phyloP scores from a whole-genome alignment of 352 stramenopile species.

The Hyaloperonospora brassicae region DNA sequence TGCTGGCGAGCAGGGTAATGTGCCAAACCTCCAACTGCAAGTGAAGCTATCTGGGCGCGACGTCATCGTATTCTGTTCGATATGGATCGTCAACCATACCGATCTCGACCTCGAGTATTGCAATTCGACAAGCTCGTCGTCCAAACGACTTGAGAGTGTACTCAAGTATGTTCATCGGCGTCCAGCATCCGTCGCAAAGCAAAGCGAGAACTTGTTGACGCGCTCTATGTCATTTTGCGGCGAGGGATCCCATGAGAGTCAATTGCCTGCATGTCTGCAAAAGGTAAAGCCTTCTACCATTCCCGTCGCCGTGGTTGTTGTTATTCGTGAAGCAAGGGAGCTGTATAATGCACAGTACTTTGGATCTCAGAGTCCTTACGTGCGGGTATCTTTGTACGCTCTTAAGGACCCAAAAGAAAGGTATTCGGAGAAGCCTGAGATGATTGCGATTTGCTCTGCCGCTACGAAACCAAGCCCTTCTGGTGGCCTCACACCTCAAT shows the following conservation, averaged over 20 bases:
- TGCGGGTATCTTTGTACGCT: slow-evolving; percentile 70
- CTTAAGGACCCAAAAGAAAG: slow-evolving; percentile 77
- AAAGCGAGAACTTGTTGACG: slow-evolving; percentile 54
- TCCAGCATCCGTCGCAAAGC: slow-evolving; percentile 31
- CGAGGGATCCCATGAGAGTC: slow-evolving; percentile 37
- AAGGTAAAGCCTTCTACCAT: slow-evolving; percentile 74
- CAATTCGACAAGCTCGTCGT: slow-evolving; percentile 70
- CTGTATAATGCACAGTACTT: slow-evolving; percentile 85
- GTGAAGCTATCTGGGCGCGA: slow-evolving; percentile 75
- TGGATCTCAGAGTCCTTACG: slow-evolving; percentile 78
- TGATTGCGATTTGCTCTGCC: slow-evolving; percentile 64
- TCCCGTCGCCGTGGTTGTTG: slow-evolving; percentile 72
- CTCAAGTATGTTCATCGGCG: slow-evolving; percentile 68
- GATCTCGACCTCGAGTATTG: slow-evolving; percentile 83
- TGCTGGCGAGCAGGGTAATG: slow-evolving; percentile 57
- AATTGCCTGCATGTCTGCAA: slow-evolving; percentile 45
- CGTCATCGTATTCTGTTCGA: slow-evolving; percentile 78
- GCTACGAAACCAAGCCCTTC: slow-evolving; percentile 74
- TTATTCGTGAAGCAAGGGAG: slow-evolving; percentile 69
- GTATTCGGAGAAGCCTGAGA: slow-evolving; percentile 70
- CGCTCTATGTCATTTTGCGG: slow-evolving; percentile 55
- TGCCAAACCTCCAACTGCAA: slow-evolving; percentile 77
- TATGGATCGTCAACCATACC: slow-evolving; percentile 86
- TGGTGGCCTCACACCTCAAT: slow-evolving; percentile 64
- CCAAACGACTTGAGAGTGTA: slow-evolving; percentile 54